phyloP scores from a whole-genome alignment of 306 rosid species.

The Cotoneaster glaucophyllus region DNA sequence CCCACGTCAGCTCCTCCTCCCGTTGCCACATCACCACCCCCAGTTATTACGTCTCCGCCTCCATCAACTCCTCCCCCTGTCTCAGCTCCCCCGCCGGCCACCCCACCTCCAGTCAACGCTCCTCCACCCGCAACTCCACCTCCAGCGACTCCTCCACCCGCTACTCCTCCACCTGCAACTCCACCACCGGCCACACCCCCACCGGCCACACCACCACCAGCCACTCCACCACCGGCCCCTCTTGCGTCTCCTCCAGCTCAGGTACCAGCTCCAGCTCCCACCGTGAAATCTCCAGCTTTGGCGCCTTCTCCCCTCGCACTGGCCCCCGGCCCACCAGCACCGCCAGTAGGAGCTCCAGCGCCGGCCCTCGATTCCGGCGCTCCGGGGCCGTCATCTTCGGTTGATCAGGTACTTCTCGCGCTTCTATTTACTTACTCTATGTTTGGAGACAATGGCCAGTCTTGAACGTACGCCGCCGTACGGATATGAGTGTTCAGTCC shows the following conservation, averaged over 20 bases:
- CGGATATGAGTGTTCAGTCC: not conserved
- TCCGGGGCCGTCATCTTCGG: conserved; percentile 42
- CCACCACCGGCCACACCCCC: conserved; percentile 57
- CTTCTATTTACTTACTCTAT: not conserved
- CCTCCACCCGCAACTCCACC: conserved; percentile 45
- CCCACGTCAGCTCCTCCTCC: conserved; percentile 11
- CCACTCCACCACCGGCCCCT: conserved; percentile 45
- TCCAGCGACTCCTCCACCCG: conserved; percentile 38
- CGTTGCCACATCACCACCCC: not conserved
- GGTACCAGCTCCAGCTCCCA: conserved; percentile 51
- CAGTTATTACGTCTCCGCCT: conserved; percentile 17
- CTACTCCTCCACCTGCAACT: conserved; percentile 28
- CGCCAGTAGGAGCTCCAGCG: conserved; percentile 52
- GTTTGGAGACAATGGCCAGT: not conserved
- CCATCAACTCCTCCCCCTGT: conserved; percentile 24
- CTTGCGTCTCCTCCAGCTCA: conserved; percentile 44
- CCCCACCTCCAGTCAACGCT: conserved; percentile 13
- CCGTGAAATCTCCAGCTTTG: conserved; percentile 32
- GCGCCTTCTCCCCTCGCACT: conserved; percentile 36
- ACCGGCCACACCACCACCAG: conserved; percentile 49
- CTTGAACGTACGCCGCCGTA: not conserved
- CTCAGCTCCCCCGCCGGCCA: conserved; percentile 34
- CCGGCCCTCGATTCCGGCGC: conserved; percentile 34
- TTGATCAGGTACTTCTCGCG: conserved; percentile 27
- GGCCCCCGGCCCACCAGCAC: conserved; percentile 31